These are phyloP conservation scores for Fusarium xyrophilum DNA, from an alignment of 2,329 filamentous ascomycete species.

Conservation along the genomic window DNA sequence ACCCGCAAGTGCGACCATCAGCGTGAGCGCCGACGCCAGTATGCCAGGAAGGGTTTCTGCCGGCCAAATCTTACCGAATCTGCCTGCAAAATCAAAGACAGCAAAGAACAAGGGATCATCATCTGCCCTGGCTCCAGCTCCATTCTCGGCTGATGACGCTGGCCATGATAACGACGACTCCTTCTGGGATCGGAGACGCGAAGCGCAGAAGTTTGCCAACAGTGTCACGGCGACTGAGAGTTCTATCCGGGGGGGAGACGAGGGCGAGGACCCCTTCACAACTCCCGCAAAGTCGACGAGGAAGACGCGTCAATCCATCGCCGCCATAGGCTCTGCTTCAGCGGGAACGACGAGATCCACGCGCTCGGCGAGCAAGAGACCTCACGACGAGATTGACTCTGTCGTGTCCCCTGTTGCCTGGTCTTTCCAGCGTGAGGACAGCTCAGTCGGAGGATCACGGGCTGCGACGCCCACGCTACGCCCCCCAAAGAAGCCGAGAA, in stretches of 20 bases:
- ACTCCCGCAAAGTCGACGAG: constrained; percentile 47
- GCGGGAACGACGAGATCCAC: constrained; percentile 52
- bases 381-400: constrained; percentile 62
- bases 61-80: constrained; percentile 45
- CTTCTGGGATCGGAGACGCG: constrained; percentile 47
- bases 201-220: constrained; percentile 52
- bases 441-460: constrained; percentile 61
- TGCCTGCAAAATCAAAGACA: constrained; percentile 41
- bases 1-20: constrained; percentile 37
- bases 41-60: constrained; percentile 52
- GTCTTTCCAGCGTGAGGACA: constrained; percentile 56
- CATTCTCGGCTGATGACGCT: constrained; percentile 40
- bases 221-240: constrained; percentile 48
- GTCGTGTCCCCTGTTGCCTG: constrained; percentile 60
- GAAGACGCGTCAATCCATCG: constrained; percentile 48
- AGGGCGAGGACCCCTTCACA: constrained; percentile 39
- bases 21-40: constrained; percentile 44
- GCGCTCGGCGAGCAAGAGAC: constrained; percentile 60
- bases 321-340: constrained; percentile 23
- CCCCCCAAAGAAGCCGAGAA: constrained; percentile 65
- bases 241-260: constrained; percentile 46
- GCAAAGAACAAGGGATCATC: constrained; percentile 42
- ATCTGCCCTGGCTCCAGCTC: constrained; percentile 24
- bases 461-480: constrained; percentile 66
- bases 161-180: constrained; percentile 44